phyloP scores from a whole-genome alignment of 805 yeast genomes.

The Kodamaea nitidulidarum region DNA sequence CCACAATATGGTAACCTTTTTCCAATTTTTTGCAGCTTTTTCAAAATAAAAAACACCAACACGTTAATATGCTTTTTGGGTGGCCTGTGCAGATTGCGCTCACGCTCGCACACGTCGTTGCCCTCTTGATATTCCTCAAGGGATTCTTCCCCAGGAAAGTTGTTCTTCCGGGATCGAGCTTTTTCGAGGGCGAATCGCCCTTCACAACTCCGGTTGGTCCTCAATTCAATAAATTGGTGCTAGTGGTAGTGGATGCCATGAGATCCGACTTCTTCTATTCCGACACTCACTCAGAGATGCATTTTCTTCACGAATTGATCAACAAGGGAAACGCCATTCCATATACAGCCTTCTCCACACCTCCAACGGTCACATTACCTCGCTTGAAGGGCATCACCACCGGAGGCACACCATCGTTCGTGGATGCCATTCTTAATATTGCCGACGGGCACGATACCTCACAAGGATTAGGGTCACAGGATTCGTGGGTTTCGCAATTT shows the following conservation, averaged over 20 bases:
- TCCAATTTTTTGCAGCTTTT: neutral
- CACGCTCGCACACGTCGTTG: constrained; percentile 27
- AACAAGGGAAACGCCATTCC: constrained; percentile 72
- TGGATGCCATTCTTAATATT: constrained; percentile 90
- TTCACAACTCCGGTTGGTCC: constrained; percentile 24
- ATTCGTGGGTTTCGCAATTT: constrained; percentile 83
- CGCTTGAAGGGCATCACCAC: constrained; percentile 90
- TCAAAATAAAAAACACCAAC: neutral
- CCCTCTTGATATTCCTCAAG: constrained; percentile 59
- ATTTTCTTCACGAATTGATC: constrained; percentile 60
- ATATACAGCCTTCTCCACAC: constrained; percentile 86
- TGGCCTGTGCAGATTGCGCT: constrained; percentile 15
- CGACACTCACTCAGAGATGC: constrained; percentile 55
- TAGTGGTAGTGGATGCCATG: constrained; percentile 91
- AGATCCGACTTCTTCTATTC: constrained; percentile 83
- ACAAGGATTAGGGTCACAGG: constrained; percentile 66
- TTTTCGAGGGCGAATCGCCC: constrained; percentile 24
- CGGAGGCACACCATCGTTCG: constrained; percentile 89
- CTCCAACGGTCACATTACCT: constrained; percentile 96
- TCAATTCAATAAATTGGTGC: constrained; percentile 61
- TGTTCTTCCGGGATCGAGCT: constrained; percentile 56
- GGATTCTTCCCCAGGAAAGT: constrained; percentile 95
- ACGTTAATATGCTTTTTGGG: constrained; percentile 6
- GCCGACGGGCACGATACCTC: constrained; percentile 83
- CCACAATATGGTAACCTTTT: too few species aligned